Base-by-base conservation (phyloP, 164 flowering plant species). In the Tinospora cordifolia region DNA sequence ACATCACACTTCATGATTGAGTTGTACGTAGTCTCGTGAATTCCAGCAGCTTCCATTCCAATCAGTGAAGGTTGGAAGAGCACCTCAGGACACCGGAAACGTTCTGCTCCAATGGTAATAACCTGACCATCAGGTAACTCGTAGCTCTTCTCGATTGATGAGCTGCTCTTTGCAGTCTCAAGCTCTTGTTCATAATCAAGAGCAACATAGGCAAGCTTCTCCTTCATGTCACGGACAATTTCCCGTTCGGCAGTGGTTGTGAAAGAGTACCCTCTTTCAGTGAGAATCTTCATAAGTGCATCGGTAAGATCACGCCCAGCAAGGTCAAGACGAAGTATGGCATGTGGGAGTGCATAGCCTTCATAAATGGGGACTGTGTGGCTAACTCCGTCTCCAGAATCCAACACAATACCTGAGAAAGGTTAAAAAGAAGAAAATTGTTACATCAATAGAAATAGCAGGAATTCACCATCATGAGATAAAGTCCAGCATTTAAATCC, bases 1-100 rank as follows among this genome's bases (percentile, higher is more conserved):
- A 88, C 92, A 77, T 88, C 92, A 62, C 92, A 88, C 85, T 88
- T 88, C 92, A 88, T 88, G 76, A 88, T 88, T 38, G 92, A 88
- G 82, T 88, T 88, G 60, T 88, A 88, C 0, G 90, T 88, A 54
- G 92, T 88, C 78, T 88, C 92, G 41, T 88, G 93, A 54, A 88
- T 88, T 40, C 93, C 93, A 47, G 88, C 84, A 19, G 90, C 83
- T 79, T 88, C 93, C 89, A 89, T 89, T 41, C 93, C 93, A 15
- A 89, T 86, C 78, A 89, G 71, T 6, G 91, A 89, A 12, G 95
- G 95, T 76, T 89, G 95, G 87, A 82, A 89, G 40, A 89, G 88
- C 47, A 88, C 95, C 79, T 89, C 95, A 6, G 95, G 95, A 72
- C 95, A 90, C 13, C 95, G 79, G 87, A 90, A 90, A 1, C 95